A percentile compares a stretch with the other conserved stretches of the same genome.
Conservation (phyloP, 2,329 filamentous ascomycete species). For the Dothiorella sarmentorum region DNA sequence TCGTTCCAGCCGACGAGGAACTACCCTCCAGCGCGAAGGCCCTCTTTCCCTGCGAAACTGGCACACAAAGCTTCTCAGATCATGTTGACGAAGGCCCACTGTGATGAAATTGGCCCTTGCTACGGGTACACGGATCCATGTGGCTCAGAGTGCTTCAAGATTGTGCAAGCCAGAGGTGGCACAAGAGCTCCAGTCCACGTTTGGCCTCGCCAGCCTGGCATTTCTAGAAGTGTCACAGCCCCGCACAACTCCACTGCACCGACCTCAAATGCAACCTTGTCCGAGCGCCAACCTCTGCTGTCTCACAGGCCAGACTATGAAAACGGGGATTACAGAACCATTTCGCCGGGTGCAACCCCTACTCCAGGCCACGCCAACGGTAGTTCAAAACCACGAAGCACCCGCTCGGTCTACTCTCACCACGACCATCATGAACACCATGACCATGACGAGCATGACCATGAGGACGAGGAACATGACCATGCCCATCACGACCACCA, state of each 20-base stretch:
- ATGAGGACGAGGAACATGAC: neutral
- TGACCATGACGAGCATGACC: conserved; percentile 21
- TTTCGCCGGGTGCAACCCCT: conserved; percentile 17
- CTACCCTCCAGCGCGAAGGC: conserved; percentile 25
- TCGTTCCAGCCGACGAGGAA: neutral
- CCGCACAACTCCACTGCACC: neutral
- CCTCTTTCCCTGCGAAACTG: conserved; percentile 41
- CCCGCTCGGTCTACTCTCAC: conserved; percentile 6
- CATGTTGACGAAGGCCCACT: conserved; percentile 49
- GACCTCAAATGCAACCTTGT: neutral
- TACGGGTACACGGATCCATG: conserved; percentile 61
- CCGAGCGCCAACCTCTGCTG: conserved; percentile 28
- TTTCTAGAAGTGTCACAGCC: neutral
- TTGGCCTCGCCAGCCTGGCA: conserved; percentile 6
- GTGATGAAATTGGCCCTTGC: conserved; percentile 58
- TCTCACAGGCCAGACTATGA: conserved; percentile 22
- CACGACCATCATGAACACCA: conserved; percentile 10
- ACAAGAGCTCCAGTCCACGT: conserved; percentile 19
- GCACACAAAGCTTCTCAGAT: conserved; percentile 48
- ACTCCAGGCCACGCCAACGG: conserved; percentile 19
- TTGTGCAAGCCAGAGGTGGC: conserved; percentile 39
- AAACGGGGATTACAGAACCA: conserved; percentile 18
- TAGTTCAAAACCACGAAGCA: conserved; percentile 1
- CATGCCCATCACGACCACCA: conserved; percentile 23
- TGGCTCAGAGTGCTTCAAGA: conserved; percentile 59